Base-by-base conservation (phyloP, 176 grass and related monocot species). In the Cenchrus purpureus region DNA sequence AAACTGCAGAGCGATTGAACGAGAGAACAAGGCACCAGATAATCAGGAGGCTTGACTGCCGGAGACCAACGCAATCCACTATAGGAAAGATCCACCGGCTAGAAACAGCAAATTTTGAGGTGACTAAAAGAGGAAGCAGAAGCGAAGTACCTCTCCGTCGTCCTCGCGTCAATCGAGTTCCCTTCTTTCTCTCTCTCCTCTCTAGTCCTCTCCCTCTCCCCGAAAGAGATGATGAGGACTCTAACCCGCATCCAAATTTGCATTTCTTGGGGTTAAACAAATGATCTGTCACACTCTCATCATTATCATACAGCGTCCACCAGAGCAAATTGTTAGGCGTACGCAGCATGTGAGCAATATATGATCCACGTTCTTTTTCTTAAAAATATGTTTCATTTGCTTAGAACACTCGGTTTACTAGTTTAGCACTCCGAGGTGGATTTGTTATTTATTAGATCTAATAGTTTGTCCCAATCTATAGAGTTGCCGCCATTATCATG, bases 91-190 rank as follows among this genome's bases (percentile, higher is more conserved):
- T 78, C 31, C 68, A 69, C 40, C 57, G 13, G 65, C 29, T 31
- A 59, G 34, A 46, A 68, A 69, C 7, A 71, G 52, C 54, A 78
- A 86, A 77, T 62, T 62, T 62, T 40, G 22, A 83, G 56, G 68
- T 64, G 45, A 10, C 28, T 31, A 15, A 15, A 50, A 62, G 52
- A 20, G 15, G 53, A 71, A 78, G 75, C 43, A 79, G 43, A 61
- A 79, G 65, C 62, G 12, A 32, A 62, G 65, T 79, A 86, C 84
- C 84, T 85, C 54, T 79, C 52, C 76, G 40, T 77, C 76, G 40
- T 77, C 37, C 51, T 46, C 73, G 60, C 42, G 25, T 32, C 65
- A 77, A 77, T 69, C 74, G 44, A 73, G 42, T 62, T 42, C 51
- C 29, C 29, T 45, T 68, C 46, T 80, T 8, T 51, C 82, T 63